Evolutionary conservation across 495 filamentous ascomycete species (phyloP), one percentile per base, ranked within the genome.

Genomic region (Penicillium crystallinum): DNA sequence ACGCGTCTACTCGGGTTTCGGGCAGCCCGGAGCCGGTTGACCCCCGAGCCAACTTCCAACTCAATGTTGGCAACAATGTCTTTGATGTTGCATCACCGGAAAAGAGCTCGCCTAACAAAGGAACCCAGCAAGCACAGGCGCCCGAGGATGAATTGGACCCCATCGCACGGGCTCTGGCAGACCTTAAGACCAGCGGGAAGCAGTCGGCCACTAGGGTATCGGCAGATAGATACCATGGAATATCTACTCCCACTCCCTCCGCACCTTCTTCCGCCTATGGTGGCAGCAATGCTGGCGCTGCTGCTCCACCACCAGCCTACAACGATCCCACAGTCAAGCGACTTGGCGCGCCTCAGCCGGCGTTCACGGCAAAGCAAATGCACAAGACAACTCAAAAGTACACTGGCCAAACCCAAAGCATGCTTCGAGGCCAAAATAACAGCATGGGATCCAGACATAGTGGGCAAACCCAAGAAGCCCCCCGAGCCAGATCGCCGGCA

Each of bases 31-130:
- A 99, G 44, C 93, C 91, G 3, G 90, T 92, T 25, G 92, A 96
- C 65, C 91, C 95, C 30, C 81, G 91, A 33, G 88, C 95, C 39
- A 95, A 87, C 67, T 85, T 97, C 62, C 92, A 96, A 40, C 78
- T 99, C n/a, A 96, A 96, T 65, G 81, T 99, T 15, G 95, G 95
- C 7, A 86, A 90, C 61, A 99, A 97, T 58, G 91, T 97, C 21
- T 97, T 99, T 70, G 85, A 96, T 59, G 91, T 99, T 7, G 87
- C 89, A n/a, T 87, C 88, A 6, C 87, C 90, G 0, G 89, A 92
- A 49, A 71, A 71, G 34, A 68, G 68, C 41, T 46, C 63, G 2
- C 25, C 51, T 6, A 72, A 64, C 31, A 70, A 71, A 42, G 63
- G 62, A 15, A 49, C 75, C 2, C 70, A 73, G 48, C 36, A 60